Evolutionary conservation across 805 yeast species (phyloP).

Genomic region (Sugiyamaella marilandica): DNA sequence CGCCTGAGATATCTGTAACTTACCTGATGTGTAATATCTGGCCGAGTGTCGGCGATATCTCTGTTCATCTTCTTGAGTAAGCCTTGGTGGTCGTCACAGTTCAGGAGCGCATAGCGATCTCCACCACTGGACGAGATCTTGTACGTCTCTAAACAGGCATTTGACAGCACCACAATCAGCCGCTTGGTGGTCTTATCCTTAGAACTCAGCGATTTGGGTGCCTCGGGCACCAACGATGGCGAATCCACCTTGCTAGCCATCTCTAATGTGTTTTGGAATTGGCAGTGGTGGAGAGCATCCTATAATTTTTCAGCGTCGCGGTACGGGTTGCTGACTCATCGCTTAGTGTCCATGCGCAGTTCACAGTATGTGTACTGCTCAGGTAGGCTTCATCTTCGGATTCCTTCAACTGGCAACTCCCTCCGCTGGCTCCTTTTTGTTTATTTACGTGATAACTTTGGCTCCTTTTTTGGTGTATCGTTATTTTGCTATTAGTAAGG

Average conservation of each 20-base stretch:
- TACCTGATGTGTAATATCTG: slow-evolving; percentile 94
- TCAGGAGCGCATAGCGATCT: slow-evolving; percentile 87
- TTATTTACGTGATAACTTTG: too few species aligned
- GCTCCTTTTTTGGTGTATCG: too few species aligned
- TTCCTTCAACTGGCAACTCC: too few species aligned
- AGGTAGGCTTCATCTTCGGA: too few species aligned
- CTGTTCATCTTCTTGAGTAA: slow-evolving; percentile 91
- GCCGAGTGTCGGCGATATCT: slow-evolving; percentile 96
- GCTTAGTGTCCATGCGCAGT: too few species aligned
- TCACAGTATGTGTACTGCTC: too few species aligned
- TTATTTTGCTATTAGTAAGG: too few species aligned
- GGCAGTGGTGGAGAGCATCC: neutral
- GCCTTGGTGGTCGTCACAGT: slow-evolving; percentile 99
- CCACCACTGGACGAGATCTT: slow-evolving; percentile 80
- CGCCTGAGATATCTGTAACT: neutral
- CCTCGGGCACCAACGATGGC: slow-evolving; percentile 81
- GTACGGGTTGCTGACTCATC: neutral
- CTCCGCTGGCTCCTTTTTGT: too few species aligned
- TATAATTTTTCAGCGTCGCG: slow-evolving; percentile 3
- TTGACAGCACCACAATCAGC: slow-evolving; percentile 88
- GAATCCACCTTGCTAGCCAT: neutral
- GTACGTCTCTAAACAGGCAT: slow-evolving; percentile 94
- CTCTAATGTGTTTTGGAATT: neutral
- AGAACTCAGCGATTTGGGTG: slow-evolving; percentile 75
- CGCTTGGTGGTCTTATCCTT: slow-evolving; percentile 84